Base-by-base conservation (phyloP, 176 grass and related monocot species). In the Elymus sibiricus region DNA sequence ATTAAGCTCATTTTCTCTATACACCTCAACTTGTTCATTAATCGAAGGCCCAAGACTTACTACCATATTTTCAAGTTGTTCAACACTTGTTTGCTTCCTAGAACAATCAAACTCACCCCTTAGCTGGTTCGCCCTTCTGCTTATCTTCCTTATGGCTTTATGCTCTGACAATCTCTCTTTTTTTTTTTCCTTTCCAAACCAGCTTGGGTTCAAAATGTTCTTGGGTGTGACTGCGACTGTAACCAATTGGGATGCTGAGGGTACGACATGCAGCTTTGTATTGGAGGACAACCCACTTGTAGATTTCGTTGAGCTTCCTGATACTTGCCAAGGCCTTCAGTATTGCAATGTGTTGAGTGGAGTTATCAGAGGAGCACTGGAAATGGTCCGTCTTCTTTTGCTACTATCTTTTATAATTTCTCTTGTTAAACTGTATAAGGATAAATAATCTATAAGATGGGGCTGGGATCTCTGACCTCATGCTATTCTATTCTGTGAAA, bases 181-280 rank as follows among this genome's bases (percentile, higher is more conserved):
- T 38, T 55, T 15, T 2, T 38, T 55, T 15, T 2, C 29, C 12
- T 78, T 69, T 11, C 6, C 5, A 49, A 68, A 87, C 76, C 90
- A 99, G 97, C 92, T 99, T 85, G 97, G 97, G 8, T 96, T 99
- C 79, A 99, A 99, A 85, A 99, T 99, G 97, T 99, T 96, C 89
- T 82, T 99, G 70, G 94, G 97, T 38, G 92, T 99, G 62, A 90
- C 97, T 80, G 97, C 97, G 49, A 89, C 87, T 80, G 92, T 99
- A 60, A 94, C 94, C 21, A 96, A 94, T 58, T 99, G 97, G 97
- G 97, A 99, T 91, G 90, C 92, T 74, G 97, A 99, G 82, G 97
- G 97, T 65, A 94, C 88, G 66, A 91, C 70, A 51, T 99, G 92
- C 88, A 99, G 97, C 90, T 91, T 99, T 87, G 80, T 99, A 79